A percentile compares a stretch with the other conserved stretches of the same genome.
phyloP scores from a whole-genome alignment of 1,139 yeast genomes.

The Kurtzmaniella quercitrusa region DNA sequence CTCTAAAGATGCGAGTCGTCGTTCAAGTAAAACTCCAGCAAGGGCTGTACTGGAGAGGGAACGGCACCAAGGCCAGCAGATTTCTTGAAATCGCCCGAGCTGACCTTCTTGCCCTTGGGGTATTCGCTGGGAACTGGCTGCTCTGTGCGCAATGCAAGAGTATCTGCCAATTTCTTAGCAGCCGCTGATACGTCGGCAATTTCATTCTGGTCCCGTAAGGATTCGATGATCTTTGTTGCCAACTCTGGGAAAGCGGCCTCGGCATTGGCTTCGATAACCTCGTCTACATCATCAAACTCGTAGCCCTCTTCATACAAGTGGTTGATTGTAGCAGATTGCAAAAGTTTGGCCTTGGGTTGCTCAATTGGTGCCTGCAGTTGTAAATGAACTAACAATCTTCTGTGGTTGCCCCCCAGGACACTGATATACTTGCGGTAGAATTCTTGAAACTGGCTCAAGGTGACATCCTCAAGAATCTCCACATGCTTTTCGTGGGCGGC shows the following conservation, averaged over 20 bases:
- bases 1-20: slow-evolving; percentile 24
- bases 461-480: slow-evolving; percentile 45
- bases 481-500: slow-evolving; percentile 54
- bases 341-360: slow-evolving; percentile 18
- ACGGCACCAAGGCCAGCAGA: slow-evolving; percentile 20
- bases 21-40: slow-evolving; percentile 25
- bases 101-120: slow-evolving; percentile 23
- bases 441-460: slow-evolving; percentile 52
- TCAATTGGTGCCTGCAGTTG: slow-evolving; percentile 50
- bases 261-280: slow-evolving; percentile 17
- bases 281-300: slow-evolving; percentile 24
- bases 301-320: slow-evolving; percentile 20
- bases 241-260: slow-evolving; percentile 14
- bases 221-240: slow-evolving; percentile 12
- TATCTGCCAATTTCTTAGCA: slow-evolving; percentile 4
- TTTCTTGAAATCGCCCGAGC: slow-evolving; percentile 22
- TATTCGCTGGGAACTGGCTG: slow-evolving; percentile 24
- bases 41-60: slow-evolving; percentile 30
- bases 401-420: slow-evolving; percentile 19
- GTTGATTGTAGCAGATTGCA: slow-evolving; percentile 25
- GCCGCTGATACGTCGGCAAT: neutral
- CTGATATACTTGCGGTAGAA: slow-evolving; percentile 50
- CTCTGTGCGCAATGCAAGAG: slow-evolving; percentile 13
- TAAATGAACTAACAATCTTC: slow-evolving; percentile 60
- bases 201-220: slow-evolving; percentile 2